Base-by-base conservation (phyloP, 352 stramenopile genomes). In the Pythium coloratum region DNA sequence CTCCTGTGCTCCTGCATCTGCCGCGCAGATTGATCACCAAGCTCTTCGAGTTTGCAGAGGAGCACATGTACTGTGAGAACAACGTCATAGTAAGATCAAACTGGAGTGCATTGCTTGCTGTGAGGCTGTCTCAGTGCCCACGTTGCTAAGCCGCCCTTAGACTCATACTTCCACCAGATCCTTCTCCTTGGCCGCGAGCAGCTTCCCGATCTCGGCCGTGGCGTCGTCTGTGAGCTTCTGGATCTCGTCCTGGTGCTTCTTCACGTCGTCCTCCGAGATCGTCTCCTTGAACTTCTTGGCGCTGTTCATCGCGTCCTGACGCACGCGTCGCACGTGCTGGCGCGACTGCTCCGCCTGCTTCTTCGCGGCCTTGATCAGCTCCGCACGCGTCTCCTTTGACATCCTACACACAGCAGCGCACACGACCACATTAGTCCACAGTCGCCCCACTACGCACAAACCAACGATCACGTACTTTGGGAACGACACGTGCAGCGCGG, bases 271-370 rank as follows among this genome's bases (percentile, higher is more conserved):
- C 71, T 92, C 87, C 6, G 87, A 89, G 58, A 93, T 72, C 24
- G 69, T 62, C 30, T 92, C 84, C 72, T 95, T 95, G 64, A 91
- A 80, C 68, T 92, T 93, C 78, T 92, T 92, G 49, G 76, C 72
- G 33, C 86, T 73, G 70, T 87, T 90, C 87, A 95, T 95, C 42
- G 85, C 79, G 65, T 95, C 87, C 70, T 95, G 87, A 18, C 87
- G 87, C 69, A 92, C 87, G 61, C 87, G 87, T 46, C 87, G 87
- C 69, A 95, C 78, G 58, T 95, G 87, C 73, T 94, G 85, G 3
- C 87, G 85, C 51, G 87, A 83, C 65, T 84, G 71, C 66, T 95
- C 87, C 18, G 85, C 87, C 67, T 95, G 84, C 66, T 95, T 95
- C 76, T 93, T 93, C 3, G 73, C 81, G 8, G 81, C 83, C 71